Evolutionary conservation across 1,284 basidiomycete genomes (phyloP).

Genomic region (Marasmius tenuissimus): DNA sequence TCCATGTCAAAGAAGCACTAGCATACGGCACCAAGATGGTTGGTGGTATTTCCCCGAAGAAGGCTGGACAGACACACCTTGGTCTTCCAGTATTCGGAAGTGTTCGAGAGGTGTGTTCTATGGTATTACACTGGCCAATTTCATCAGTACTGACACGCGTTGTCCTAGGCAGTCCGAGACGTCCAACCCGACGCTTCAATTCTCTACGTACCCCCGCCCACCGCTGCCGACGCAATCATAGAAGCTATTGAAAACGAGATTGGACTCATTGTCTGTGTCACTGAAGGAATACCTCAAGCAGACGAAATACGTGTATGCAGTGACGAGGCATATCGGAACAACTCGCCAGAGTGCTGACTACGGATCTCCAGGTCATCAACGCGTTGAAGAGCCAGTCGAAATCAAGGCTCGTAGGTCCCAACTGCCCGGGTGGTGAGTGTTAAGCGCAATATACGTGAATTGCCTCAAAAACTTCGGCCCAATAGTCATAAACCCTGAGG

Average conservation of each 20-base stretch:
- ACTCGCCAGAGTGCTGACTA: neutral
- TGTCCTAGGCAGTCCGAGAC: constrained; percentile 74
- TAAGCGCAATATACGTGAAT: neutral
- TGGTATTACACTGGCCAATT: neutral
- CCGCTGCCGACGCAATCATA: constrained; percentile 92
- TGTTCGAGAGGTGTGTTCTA: constrained; percentile 77
- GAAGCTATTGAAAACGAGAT: constrained; percentile 98
- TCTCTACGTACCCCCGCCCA: constrained; percentile 93
- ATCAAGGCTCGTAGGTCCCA: constrained; percentile 93
- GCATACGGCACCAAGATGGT: constrained; percentile 97
- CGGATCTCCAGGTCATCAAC: constrained; percentile 74
- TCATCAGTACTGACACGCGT: neutral
- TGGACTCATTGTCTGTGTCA: constrained; percentile 94
- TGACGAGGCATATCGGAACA: neutral
- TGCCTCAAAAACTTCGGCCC: neutral
- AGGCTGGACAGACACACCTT: constrained; percentile 94
- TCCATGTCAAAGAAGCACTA: constrained; percentile 94
- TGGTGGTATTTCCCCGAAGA: constrained; percentile 96
- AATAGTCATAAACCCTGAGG: constrained; percentile 88
- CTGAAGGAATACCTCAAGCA: constrained; percentile 94
- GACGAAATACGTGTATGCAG: constrained; percentile 85
- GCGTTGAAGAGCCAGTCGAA: constrained; percentile 94
- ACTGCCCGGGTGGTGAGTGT: constrained; percentile 82
- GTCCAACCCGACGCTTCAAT: constrained; percentile 89
- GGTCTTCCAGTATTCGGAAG: constrained; percentile 94